These are phyloP conservation scores for Mallotus repandus DNA, from an alignment of 441 rosid species.

Conservation along the genomic window DNA sequence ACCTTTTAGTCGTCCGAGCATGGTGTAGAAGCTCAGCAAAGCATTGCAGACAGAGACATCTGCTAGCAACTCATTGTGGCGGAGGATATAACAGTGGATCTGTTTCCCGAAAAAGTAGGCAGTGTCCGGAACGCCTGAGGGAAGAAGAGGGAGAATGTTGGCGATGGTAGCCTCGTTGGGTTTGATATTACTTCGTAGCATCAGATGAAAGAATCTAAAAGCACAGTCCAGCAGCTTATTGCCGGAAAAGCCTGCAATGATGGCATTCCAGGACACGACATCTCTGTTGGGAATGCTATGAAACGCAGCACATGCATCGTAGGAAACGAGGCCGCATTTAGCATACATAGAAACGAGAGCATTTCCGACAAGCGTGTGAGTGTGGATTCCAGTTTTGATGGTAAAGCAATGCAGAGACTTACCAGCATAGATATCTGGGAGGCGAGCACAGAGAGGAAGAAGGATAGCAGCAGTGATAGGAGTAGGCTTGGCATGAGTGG, in stretches of 20 bases:
- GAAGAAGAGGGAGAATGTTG: slow-evolving; percentile 60
- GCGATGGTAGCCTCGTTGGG: slow-evolving; percentile 64
- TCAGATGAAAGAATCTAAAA: slow-evolving; percentile 52
- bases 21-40: slow-evolving; percentile 65
- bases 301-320: slow-evolving; percentile 58
- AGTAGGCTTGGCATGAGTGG: slow-evolving; percentile 46
- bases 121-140: slow-evolving; percentile 39
- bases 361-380: slow-evolving; percentile 70
- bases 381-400: slow-evolving; percentile 59
- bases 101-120: slow-evolving; percentile 54
- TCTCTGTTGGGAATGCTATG: slow-evolving; percentile 57
- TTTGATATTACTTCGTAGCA: slow-evolving; percentile 46
- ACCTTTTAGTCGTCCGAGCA: slow-evolving; percentile 48
- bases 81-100: slow-evolving; percentile 60
- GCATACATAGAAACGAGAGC: slow-evolving; percentile 78
- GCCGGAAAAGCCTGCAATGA: slow-evolving; percentile 82
- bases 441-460: slow-evolving; percentile 72
- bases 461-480: slow-evolving; percentile 58
- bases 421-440: slow-evolving; percentile 46
- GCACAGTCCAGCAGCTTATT: slow-evolving; percentile 49
- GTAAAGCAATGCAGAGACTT: slow-evolving; percentile 51
- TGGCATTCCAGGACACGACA: slow-evolving; percentile 89
- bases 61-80: slow-evolving; percentile 42
- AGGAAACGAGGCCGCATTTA: slow-evolving; percentile 50
- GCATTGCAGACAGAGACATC: slow-evolving; percentile 69